Evolutionary conservation across 257 asterid genomes (phyloP).

Genomic region (Jacaranda copaia): DNA sequence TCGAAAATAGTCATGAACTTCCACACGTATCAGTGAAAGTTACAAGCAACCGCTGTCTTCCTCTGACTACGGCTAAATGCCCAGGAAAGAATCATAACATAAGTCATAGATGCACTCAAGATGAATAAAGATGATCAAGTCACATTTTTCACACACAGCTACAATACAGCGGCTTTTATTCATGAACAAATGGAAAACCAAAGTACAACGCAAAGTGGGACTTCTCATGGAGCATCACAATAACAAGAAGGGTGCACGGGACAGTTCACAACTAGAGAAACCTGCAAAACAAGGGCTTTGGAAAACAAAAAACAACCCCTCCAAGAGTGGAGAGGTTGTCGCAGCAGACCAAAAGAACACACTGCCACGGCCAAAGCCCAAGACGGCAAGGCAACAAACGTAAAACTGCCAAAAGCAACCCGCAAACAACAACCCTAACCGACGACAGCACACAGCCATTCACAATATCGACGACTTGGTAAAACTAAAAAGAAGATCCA

Average conservation of each 20-base stretch:
- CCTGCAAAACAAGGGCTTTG: conserved; percentile 78
- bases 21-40: background rate
- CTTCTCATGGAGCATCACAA: conserved; percentile 16
- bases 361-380: conserved; percentile 75
- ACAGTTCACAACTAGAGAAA: conserved; percentile 48
- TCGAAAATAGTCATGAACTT: background rate
- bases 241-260: conserved; percentile 48
- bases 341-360: conserved; percentile 51
- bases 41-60: background rate
- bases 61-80: too few relatives aligned
- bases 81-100: background rate
- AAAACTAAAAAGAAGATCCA: conserved; percentile 5
- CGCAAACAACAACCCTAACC: conserved; percentile 43
- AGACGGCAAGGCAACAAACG: conserved; percentile 51
- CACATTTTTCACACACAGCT: background rate
- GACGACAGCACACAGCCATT: conserved; percentile 35
- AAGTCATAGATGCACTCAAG: background rate
- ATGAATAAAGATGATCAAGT: conserved; percentile 1
- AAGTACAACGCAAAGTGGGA: background rate
- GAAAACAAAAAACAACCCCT: conserved; percentile 56
- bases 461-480: conserved; percentile 31
- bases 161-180: conserved; percentile 39
- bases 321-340: conserved; percentile 40
- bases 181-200: conserved; percentile 3
- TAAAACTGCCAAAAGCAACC: conserved; percentile 57